Evolutionary conservation across 2,329 filamentous ascomycete species (phyloP).

Genomic region (Paecilomyces sp.): DNA sequence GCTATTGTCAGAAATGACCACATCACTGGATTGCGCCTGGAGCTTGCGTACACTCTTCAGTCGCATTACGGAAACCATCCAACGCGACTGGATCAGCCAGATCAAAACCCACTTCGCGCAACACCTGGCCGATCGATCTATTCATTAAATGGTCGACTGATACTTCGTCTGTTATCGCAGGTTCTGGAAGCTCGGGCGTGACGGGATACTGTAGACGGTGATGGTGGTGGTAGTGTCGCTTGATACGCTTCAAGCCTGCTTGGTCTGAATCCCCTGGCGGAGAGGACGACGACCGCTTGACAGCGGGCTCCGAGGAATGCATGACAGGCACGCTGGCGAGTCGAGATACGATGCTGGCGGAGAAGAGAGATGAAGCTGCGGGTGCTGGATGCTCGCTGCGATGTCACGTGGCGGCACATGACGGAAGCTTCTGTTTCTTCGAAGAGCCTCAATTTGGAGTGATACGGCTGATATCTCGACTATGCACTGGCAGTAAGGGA

Average conservation of each 20-base stretch:
- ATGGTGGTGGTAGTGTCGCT: slow-evolving; percentile 34
- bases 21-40: slow-evolving; percentile 6
- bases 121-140: slow-evolving; percentile 47
- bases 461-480: background rate
- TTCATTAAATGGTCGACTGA: slow-evolving; percentile 49
- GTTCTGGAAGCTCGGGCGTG: slow-evolving; percentile 24
- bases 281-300: slow-evolving; percentile 28
- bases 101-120: slow-evolving; percentile 49
- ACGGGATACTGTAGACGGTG: slow-evolving; percentile 33
- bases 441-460: background rate
- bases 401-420: slow-evolving; percentile 20
- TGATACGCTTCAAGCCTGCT: slow-evolving; percentile 24
- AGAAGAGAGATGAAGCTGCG: slow-evolving; percentile 5
- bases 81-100: slow-evolving; percentile 49
- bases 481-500: background rate
- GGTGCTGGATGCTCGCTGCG: slow-evolving; percentile 3
- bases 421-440: slow-evolving; percentile 1
- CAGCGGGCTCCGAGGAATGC: slow-evolving; percentile 15
- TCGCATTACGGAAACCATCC: slow-evolving; percentile 47
- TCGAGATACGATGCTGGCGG: slow-evolving; percentile 5
- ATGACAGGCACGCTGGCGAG: slow-evolving; percentile 19
- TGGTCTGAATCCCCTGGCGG: slow-evolving; percentile 9
- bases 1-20: slow-evolving; percentile 14
- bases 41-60: slow-evolving; percentile 53
- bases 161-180: slow-evolving; percentile 43